Conservation (phyloP, 2,329 filamentous ascomycete genomes). For the Leptographium galeiforme region DNA sequence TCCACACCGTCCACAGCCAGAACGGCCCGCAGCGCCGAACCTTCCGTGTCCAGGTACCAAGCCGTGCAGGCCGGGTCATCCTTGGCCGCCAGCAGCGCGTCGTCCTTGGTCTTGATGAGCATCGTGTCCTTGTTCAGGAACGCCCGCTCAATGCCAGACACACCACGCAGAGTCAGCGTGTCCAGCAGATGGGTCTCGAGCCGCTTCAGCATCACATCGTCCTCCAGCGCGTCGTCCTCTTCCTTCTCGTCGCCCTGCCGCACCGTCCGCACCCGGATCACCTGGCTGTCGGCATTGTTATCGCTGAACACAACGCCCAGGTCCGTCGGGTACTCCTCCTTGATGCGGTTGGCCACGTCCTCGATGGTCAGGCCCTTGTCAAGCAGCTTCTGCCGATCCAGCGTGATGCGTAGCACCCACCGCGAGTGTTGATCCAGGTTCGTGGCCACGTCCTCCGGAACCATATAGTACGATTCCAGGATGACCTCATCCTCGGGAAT, state of each 20-base stretch:
- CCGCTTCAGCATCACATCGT: slow-evolving; percentile 86
- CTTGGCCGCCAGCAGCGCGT: slow-evolving; percentile 61
- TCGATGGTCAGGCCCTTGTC: slow-evolving; percentile 88
- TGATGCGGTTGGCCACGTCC: slow-evolving; percentile 81
- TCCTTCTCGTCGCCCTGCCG: slow-evolving; percentile 57
- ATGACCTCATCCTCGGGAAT: slow-evolving; percentile 85
- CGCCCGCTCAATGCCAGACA: slow-evolving; percentile 74
- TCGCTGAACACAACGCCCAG: slow-evolving; percentile 93
- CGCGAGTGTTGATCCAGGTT: slow-evolving; percentile 66
- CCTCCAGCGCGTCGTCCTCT: slow-evolving; percentile 54
- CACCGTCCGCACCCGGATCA: slow-evolving; percentile 83
- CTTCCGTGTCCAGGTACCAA: slow-evolving; percentile 92
- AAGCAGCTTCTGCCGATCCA: slow-evolving; percentile 86
- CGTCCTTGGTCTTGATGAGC: slow-evolving; percentile 54
- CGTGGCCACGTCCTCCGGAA: slow-evolving; percentile 61
- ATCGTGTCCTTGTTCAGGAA: slow-evolving; percentile 77
- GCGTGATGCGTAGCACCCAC: slow-evolving; percentile 86
- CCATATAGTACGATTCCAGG: slow-evolving; percentile 92
- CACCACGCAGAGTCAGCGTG: slow-evolving; percentile 79
- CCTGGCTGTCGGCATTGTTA: slow-evolving; percentile 90
- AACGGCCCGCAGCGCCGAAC: slow-evolving; percentile 74
- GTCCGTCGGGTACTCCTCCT: slow-evolving; percentile 73
- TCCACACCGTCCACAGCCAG: slow-evolving; percentile 82
- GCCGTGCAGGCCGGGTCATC: slow-evolving; percentile 66
- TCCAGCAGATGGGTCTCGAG: slow-evolving; percentile 86